Conservation (phyloP, 768 basidiomycete species). For the Auricularia auricula-judae region DNA sequence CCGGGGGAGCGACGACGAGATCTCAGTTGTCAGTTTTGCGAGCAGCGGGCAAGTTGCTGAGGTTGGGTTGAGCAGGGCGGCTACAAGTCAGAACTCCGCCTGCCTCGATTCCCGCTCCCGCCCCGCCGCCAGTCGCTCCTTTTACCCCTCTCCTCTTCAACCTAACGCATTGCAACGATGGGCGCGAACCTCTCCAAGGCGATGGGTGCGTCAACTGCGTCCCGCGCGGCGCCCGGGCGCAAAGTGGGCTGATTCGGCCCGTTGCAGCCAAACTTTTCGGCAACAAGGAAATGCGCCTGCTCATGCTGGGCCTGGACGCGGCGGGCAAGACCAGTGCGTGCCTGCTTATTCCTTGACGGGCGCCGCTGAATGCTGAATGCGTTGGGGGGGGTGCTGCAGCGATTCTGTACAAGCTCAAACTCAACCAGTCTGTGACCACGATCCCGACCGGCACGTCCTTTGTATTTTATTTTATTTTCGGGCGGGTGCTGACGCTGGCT, state of each 20-base stretch:
- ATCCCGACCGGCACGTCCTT: slow-evolving; percentile 76
- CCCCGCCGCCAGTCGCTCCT: background rate
- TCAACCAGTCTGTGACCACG: slow-evolving; percentile 97
- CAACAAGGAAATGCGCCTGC: slow-evolving; percentile 96
- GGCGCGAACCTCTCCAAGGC: slow-evolving; percentile 84
- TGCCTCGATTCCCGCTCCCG: background rate
- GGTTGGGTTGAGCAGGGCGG: background rate
- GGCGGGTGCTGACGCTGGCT: background rate
- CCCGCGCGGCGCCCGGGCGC: slow-evolving; percentile 2
- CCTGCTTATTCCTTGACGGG: background rate
- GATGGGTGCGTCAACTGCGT: slow-evolving; percentile 37
- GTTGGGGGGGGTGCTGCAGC: slow-evolving; percentile 34
- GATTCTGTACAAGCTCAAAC: slow-evolving; percentile 96
- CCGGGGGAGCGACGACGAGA: no score
- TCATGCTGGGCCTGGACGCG: slow-evolving; percentile 96
- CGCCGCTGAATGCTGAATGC: background rate
- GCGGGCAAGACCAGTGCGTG: slow-evolving; percentile 95
- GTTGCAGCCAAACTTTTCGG: slow-evolving; percentile 80
- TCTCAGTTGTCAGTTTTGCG: no score
- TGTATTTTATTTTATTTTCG: background rate
- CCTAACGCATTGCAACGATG: slow-evolving; percentile 33
- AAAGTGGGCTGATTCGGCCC: slow-evolving; percentile 6
- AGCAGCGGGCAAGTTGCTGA: no score
- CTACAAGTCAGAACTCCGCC: background rate
- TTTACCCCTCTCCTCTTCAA: slow-evolving; percentile 4